phyloP scores from a whole-genome alignment of 257 asterid genomes.

The Scutellaria baicalensis region DNA sequence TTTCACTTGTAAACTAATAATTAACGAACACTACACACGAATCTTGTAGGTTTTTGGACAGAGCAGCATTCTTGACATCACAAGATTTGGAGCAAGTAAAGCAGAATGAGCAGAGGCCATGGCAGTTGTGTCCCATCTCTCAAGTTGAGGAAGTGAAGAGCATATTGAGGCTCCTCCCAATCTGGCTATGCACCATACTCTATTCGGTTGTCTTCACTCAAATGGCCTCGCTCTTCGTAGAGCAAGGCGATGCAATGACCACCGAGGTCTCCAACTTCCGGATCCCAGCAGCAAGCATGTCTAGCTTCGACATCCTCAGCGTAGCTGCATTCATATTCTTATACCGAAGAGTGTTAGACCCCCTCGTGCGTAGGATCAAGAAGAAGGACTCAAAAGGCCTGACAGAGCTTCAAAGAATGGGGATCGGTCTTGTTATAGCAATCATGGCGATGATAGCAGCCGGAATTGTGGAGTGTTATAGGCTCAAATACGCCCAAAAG shows the following conservation, averaged over 20 bases:
- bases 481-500: conserved; percentile 54
- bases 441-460: conserved; percentile 73
- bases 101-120: conserved; percentile 35
- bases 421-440: conserved; percentile 76
- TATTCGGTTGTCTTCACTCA: conserved; percentile 94
- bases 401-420: conserved; percentile 92
- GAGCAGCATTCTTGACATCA: conserved; percentile 66
- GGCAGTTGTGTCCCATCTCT: conserved; percentile 81
- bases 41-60: conserved; percentile 61
- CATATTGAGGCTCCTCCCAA: conserved; percentile 72
- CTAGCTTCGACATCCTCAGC: conserved; percentile 80
- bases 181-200: conserved; percentile 94
- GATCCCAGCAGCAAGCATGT: conserved; percentile 96
- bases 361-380: conserved; percentile 34
- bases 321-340: conserved; percentile 81
- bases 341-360: conserved; percentile 62
- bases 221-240: conserved; percentile 95
- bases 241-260: conserved; percentile 91
- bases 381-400: conserved; percentile 38
- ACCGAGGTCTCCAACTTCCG: conserved; percentile 52
- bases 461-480: conserved; percentile 66
- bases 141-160: conserved; percentile 97
- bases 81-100: conserved; percentile 41
- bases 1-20: too few relatives aligned
- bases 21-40: too few relatives aligned